These are phyloP conservation scores for Cyberlindnera veronae DNA, from an alignment of 805 yeast genomes.

Conservation along the genomic window DNA sequence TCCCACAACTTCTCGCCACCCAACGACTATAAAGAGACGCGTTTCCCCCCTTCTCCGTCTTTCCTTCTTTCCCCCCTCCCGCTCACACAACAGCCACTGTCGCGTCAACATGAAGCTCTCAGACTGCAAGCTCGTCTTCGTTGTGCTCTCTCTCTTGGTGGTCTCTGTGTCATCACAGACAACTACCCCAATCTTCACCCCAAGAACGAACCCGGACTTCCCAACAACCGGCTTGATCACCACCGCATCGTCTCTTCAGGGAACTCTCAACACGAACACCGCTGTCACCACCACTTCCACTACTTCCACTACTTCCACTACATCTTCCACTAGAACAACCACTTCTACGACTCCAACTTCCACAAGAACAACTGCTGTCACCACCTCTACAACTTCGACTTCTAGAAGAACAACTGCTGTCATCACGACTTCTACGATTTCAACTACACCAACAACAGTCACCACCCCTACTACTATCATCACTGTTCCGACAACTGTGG, in stretches of 20 bases:
- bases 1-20: too few relatives aligned
- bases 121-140: too few relatives aligned
- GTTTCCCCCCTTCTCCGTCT: too few relatives aligned
- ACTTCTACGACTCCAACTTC: slow-evolving; percentile 1
- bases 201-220: slow-evolving; percentile 21
- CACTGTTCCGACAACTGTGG: too few relatives aligned
- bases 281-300: slow-evolving; percentile 7
- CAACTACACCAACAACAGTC: slow-evolving; percentile 1
- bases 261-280: slow-evolving; percentile 21
- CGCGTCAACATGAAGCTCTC: too few relatives aligned
- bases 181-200: slow-evolving; percentile 14
- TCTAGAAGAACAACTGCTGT: too few relatives aligned
- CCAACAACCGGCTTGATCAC: slow-evolving; percentile 18
- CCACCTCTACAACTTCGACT: slow-evolving; percentile 7
- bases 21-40: too few relatives aligned
- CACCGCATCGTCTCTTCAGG: slow-evolving; percentile 13
- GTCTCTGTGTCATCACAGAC: neutral
- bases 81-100: too few relatives aligned
- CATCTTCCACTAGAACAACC: slow-evolving; percentile 1
- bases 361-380: slow-evolving; percentile 5
- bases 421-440: slow-evolving; percentile 1
- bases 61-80: too few relatives aligned
- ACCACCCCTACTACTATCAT: slow-evolving; percentile 5
- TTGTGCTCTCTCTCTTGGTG: neutral
- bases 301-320: slow-evolving; percentile 7